Conservation (phyloP, 1,284 basidiomycete genomes). For the Leccinum fallax region DNA sequence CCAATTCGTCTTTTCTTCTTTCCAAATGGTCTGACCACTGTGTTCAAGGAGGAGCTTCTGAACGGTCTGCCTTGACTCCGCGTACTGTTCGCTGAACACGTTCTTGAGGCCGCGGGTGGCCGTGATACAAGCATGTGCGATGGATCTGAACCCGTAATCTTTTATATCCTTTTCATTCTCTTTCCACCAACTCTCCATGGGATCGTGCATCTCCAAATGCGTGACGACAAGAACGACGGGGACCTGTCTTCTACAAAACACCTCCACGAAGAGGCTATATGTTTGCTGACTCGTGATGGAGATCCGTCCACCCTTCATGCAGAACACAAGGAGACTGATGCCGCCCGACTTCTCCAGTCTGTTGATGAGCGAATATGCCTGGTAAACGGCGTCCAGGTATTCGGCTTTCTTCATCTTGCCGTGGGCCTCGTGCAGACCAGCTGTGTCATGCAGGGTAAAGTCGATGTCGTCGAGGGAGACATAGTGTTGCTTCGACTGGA, state of each 20-base stretch:
- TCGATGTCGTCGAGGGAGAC: slow-evolving; percentile 15
- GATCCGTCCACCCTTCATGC: slow-evolving; percentile 40
- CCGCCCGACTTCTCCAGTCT: slow-evolving; percentile 35
- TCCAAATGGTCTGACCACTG: slow-evolving; percentile 23
- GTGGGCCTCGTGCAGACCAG: slow-evolving; percentile 41
- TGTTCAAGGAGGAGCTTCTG: slow-evolving; percentile 23
- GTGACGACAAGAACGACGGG: slow-evolving; percentile 42
- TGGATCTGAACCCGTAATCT: slow-evolving; percentile 26
- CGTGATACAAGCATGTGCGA: slow-evolving; percentile 34
- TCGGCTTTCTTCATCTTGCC: slow-evolving; percentile 24
- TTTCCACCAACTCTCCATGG: slow-evolving; percentile 37
- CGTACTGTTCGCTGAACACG: slow-evolving; percentile 28
- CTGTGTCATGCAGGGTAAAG: slow-evolving; percentile 41
- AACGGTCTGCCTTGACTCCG: slow-evolving; percentile 19
- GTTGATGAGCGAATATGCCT: slow-evolving; percentile 37
- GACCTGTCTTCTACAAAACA: slow-evolving; percentile 33
- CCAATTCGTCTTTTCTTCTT: slow-evolving; percentile 31
- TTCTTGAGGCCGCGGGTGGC: slow-evolving; percentile 25
- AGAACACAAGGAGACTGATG: slow-evolving; percentile 42
- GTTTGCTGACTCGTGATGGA: slow-evolving; percentile 33
- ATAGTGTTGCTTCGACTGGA: slow-evolving; percentile 20
- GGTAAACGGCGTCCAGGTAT: slow-evolving; percentile 34
- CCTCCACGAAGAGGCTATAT: slow-evolving; percentile 35
- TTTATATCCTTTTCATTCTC: slow-evolving; percentile 27
- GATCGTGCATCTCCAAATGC: slow-evolving; percentile 37